These are phyloP conservation scores for Aspergillus terreus DNA, from an alignment of 2,329 filamentous ascomycete species.

Conservation along the genomic window DNA sequence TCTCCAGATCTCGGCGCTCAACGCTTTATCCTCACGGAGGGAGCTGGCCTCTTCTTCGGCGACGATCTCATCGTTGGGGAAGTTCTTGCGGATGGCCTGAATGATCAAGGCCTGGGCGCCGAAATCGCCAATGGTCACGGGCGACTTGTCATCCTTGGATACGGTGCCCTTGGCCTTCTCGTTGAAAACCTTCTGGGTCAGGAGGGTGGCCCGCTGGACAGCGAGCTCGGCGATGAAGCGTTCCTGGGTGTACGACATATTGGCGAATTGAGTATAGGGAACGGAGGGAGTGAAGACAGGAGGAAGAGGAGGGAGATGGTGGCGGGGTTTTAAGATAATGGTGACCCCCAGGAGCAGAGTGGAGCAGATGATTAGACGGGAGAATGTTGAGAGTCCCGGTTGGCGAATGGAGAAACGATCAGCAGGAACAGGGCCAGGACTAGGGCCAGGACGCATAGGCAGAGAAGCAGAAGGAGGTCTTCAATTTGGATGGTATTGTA, in stretches of 20 bases:
- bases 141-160: slow-evolving; percentile 91
- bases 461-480: not conserved
- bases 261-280: slow-evolving; percentile 22
- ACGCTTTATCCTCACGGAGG: slow-evolving; percentile 65
- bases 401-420: slow-evolving; percentile 18
- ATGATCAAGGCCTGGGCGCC: slow-evolving; percentile 97
- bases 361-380: slow-evolving; percentile 32
- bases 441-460: not conserved
- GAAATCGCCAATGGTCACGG: slow-evolving; percentile 96
- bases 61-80: slow-evolving; percentile 86
- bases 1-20: slow-evolving; percentile 78
- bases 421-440: slow-evolving; percentile 13
- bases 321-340: slow-evolving; percentile 35
- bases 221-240: slow-evolving; percentile 80
- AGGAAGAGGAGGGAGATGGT: slow-evolving; percentile 37
- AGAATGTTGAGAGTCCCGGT: slow-evolving; percentile 21
- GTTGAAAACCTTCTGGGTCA: slow-evolving; percentile 75
- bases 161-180: slow-evolving; percentile 92
- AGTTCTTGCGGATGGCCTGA: slow-evolving; percentile 79
- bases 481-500: not conserved
- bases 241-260: slow-evolving; percentile 66
- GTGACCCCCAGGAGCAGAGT: slow-evolving; percentile 43
- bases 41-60: slow-evolving; percentile 89
- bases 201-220: slow-evolving; percentile 74
- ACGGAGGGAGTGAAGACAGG: slow-evolving; percentile 19